Conservation (phyloP, 495 filamentous ascomycete species). For the Tuber microsphaerosporum region DNA sequence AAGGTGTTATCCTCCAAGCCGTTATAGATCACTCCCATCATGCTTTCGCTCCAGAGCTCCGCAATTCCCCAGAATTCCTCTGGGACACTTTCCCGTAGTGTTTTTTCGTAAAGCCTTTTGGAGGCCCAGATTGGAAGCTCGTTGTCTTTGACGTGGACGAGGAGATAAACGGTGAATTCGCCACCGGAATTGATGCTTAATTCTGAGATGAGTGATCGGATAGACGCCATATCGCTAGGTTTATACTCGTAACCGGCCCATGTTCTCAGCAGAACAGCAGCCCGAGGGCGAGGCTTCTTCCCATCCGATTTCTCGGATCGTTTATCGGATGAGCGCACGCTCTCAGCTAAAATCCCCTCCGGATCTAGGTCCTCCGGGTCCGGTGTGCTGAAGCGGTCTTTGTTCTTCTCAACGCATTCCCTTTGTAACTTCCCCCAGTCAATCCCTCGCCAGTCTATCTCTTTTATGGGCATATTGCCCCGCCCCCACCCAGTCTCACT, state of each 20-base stretch:
- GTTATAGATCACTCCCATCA: slow-evolving; percentile 83
- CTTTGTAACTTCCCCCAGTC: slow-evolving; percentile 65
- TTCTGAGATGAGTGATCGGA: slow-evolving; percentile 69
- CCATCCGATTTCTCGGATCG: background rate
- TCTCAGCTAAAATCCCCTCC: background rate
- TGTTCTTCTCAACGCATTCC: slow-evolving; percentile 57
- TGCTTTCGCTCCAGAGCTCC: slow-evolving; percentile 82
- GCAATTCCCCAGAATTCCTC: slow-evolving; percentile 81
- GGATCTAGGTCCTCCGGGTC: slow-evolving; percentile 12
- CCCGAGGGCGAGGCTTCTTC: slow-evolving; percentile 49
- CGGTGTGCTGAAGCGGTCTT: slow-evolving; percentile 49
- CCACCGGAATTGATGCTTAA: slow-evolving; percentile 64
- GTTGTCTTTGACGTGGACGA: slow-evolving; percentile 64
- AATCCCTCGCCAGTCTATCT: slow-evolving; percentile 58
- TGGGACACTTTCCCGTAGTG: slow-evolving; percentile 63
- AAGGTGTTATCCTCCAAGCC: slow-evolving; percentile 57
- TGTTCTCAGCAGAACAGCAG: slow-evolving; percentile 63
- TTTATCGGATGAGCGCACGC: background rate
- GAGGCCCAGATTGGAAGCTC: slow-evolving; percentile 53
- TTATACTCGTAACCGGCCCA: slow-evolving; percentile 62
- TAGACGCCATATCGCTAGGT: slow-evolving; percentile 61
- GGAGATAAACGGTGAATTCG: slow-evolving; percentile 68
- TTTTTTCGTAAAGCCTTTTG: slow-evolving; percentile 49
- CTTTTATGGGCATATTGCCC: slow-evolving; percentile 38
- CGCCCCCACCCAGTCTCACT: slow-evolving; percentile 54